phyloP scores from a whole-genome alignment of 1,284 basidiomycete species.

The Pyrrhoderma noxium region DNA sequence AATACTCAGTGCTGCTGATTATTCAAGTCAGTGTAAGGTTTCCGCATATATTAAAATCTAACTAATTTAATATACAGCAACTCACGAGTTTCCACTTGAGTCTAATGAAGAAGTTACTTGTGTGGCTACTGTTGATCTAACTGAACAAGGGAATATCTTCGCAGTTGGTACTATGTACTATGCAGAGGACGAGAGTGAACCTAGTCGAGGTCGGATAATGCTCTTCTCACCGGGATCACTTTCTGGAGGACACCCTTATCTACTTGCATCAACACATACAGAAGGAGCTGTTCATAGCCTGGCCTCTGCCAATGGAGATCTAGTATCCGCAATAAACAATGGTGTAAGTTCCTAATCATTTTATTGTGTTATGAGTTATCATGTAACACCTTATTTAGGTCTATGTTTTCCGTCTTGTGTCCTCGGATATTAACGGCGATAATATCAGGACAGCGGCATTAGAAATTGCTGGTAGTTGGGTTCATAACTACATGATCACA shows the following conservation, averaged over 20 bases:
- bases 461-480: conserved; percentile 45
- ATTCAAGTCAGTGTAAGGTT: conserved; percentile 45
- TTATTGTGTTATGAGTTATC: neutral
- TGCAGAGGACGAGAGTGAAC: conserved; percentile 46
- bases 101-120: conserved; percentile 55
- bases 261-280: conserved; percentile 36
- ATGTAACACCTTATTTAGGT: neutral
- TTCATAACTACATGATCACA: conserved; percentile 76
- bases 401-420: neutral
- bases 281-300: conserved; percentile 60
- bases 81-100: conserved; percentile 47
- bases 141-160: conserved; percentile 34
- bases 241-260: conserved; percentile 24
- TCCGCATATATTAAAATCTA: neutral
- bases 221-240: conserved; percentile 35
- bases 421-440: neutral
- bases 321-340: conserved; percentile 70
- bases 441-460: conserved; percentile 36
- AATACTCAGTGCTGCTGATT: conserved; percentile 57
- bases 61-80: conserved; percentile 29
- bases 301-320: conserved; percentile 35
- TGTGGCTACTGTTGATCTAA: conserved; percentile 32
- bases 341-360: conserved; percentile 42
- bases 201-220: conserved; percentile 51
- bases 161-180: conserved; percentile 55